These are phyloP conservation scores for Aspergillus pseudoglaucus DNA, from an alignment of 2,329 filamentous ascomycete genomes.

Conservation along the genomic window DNA sequence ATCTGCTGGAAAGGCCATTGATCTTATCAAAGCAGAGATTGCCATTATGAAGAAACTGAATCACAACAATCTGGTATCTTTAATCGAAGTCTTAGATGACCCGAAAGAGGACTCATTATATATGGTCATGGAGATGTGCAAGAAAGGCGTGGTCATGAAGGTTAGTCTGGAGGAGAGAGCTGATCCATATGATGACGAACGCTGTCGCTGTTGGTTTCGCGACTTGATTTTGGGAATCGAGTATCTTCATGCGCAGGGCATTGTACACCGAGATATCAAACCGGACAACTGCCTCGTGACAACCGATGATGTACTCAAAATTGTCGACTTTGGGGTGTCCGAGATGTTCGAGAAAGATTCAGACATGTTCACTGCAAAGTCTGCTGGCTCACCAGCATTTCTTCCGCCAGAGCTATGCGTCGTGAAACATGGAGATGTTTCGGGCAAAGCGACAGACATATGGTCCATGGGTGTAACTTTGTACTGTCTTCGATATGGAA, in stretches of 20 bases:
- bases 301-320: conserved; percentile 85
- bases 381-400: conserved; percentile 90
- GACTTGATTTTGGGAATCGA: conserved; percentile 93
- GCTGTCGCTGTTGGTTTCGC: conserved; percentile 85
- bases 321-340: conserved; percentile 97
- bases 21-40: conserved; percentile 89
- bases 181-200: conserved; percentile 73
- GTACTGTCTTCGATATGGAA: conserved; percentile 85
- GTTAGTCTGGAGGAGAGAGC: conserved; percentile 79
- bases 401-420: conserved; percentile 89
- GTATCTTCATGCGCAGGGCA: conserved; percentile 88
- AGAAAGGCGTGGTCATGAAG: conserved; percentile 95
- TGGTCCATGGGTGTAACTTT: conserved; percentile 98
- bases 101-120: conserved; percentile 93
- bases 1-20: conserved; percentile 64
- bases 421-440: conserved; percentile 76
- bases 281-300: conserved; percentile 92
- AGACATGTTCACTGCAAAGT: conserved; percentile 87
- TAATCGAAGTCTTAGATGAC: conserved; percentile 93
- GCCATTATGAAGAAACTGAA: conserved; percentile 99
- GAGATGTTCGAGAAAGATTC: conserved; percentile 92
- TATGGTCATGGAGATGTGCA: conserved; percentile 99
- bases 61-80: conserved; percentile 84
- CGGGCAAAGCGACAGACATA: conserved; percentile 84
- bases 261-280: conserved; percentile 96